Evolutionary conservation across 352 stramenopile species (phyloP), one percentile per base, ranked within the genome.

Genomic region (Phytophthora colocasiae): DNA sequence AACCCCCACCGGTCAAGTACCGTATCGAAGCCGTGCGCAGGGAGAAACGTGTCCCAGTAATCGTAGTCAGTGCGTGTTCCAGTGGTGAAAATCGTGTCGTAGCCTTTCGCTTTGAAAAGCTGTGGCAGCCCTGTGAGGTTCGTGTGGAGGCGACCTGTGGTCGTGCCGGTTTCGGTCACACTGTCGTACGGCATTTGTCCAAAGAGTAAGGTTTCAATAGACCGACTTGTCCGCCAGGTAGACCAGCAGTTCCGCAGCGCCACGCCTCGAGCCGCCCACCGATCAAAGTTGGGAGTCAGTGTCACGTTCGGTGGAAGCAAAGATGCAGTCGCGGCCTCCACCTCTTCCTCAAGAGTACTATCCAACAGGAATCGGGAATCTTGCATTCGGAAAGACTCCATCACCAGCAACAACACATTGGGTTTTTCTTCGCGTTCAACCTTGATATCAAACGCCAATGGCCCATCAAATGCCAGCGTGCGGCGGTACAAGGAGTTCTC

Each of bases 191-290:
- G 79, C 49, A 90, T 56, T 40, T 90, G 83, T 0, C 75, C 83
- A 43, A 90, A 92, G 3, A 92, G 52, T 15, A 90, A 77, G 10
- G 72, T 76, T 64, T 92, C 83, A 10, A 92, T 52, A 6, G 83
- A 87, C 5, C 83, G 83, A 59, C 83, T 92, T 44, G 83, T 92
- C n/a, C 75, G 77, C 77, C 73, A 89, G 0, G 70, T 81, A 1
- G 83, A 90, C 83, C 83, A 92, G 47, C 90, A 68, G 53, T 85
- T 92, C 34, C 71, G 61, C 36, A 92, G 73, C 6, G 50, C 80
- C 11, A 92, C 69, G 29, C 80, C 80, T 1, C 76, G 71, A 31
- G 66, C 63, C 2, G 81, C 77, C 81, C 81, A 92, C 39, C 61
- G 19, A 34, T 92, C 83, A 39, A 92, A 92, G 6, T 88, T 69